Percentiles rank a stretch among this genome's conserved stretches.
Evolutionary conservation across 2,329 filamentous ascomycete species (phyloP).

Genomic region (Fusarium falciforme): DNA sequence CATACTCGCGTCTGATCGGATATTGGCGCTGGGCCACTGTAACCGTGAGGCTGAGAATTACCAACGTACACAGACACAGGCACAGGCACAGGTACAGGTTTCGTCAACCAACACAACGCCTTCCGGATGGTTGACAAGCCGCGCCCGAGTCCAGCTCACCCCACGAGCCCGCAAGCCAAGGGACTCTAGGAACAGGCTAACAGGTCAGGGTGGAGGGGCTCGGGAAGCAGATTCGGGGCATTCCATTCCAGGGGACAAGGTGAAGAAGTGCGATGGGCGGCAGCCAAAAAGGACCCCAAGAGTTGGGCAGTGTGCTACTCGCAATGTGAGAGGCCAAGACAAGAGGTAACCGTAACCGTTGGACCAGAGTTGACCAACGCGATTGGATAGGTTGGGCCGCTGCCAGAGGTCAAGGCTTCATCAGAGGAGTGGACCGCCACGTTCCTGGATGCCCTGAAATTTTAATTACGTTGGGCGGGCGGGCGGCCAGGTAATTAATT

Average conservation of each 20-base stretch:
- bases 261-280: conserved; percentile 22
- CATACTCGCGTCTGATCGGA: not conserved
- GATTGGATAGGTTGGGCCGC: conserved; percentile 25
- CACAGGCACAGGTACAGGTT: not conserved
- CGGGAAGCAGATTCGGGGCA: conserved; percentile 27
- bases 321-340: conserved; percentile 3
- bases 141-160: conserved; percentile 2
- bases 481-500: conserved; percentile 37
- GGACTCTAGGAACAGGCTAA: not conserved
- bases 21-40: conserved; percentile 7
- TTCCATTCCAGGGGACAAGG: conserved; percentile 5
- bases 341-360: conserved; percentile 31
- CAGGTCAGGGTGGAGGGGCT: not conserved
- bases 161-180: not conserved
- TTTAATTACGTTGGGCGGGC: conserved; percentile 41
- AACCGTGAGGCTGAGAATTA: conserved; percentile 34
- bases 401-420: conserved; percentile 32
- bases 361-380: conserved; percentile 30
- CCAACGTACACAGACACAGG: not conserved
- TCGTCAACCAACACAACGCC: not conserved
- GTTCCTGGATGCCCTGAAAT: conserved; percentile 42
- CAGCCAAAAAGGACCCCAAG: conserved; percentile 3
- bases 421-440: conserved; percentile 33
- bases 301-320: not conserved
- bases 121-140: conserved; percentile 2